A percentile compares a stretch with the other conserved stretches of the same genome.
Evolutionary conservation across 805 yeast species (phyloP).

Genomic region (Yarrowia divulgata): DNA sequence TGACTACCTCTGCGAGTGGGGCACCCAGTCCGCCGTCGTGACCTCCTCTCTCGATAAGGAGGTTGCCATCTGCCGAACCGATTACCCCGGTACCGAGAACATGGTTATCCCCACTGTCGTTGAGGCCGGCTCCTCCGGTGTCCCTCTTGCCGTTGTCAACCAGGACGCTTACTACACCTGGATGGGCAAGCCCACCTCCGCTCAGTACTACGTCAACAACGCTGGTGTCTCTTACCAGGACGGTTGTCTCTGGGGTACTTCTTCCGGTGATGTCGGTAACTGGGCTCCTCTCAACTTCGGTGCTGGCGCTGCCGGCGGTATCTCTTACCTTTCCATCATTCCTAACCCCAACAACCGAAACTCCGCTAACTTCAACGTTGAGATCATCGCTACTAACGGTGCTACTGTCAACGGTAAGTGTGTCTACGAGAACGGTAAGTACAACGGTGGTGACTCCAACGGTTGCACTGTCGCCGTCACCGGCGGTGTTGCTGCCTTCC

Average conservation of each 20-base stretch:
- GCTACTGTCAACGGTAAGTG: conserved; percentile 75
- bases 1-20: conserved; percentile 87
- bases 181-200: conserved; percentile 82
- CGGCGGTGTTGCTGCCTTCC: conserved; percentile 82
- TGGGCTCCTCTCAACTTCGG: conserved; percentile 98
- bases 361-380: conserved; percentile 74
- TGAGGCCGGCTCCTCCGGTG: conserved; percentile 66
- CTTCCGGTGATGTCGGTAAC: conserved; percentile 86
- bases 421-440: conserved; percentile 77
- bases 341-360: conserved; percentile 90
- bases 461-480: conserved; percentile 96
- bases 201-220: conserved; percentile 96
- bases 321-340: conserved; percentile 85
- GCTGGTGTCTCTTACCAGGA: conserved; percentile 91
- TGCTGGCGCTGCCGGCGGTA: conserved; percentile 78
- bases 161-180: conserved; percentile 79
- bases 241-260: conserved; percentile 93
- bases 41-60: conserved; percentile 66
- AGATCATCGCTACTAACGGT: conserved; percentile 76
- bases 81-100: conserved; percentile 99
- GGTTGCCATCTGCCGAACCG: conserved; percentile 96
- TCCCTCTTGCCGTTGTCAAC: conserved; percentile 77
- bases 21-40: conserved; percentile 71
- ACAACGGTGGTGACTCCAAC: conserved; percentile 69
- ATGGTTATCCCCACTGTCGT: conserved; percentile 95